Percentiles rank a stretch among this genome's conserved stretches.
These are phyloP conservation scores for Collybia sordida DNA, from an alignment of 768 basidiomycete species.

Conservation along the genomic window DNA sequence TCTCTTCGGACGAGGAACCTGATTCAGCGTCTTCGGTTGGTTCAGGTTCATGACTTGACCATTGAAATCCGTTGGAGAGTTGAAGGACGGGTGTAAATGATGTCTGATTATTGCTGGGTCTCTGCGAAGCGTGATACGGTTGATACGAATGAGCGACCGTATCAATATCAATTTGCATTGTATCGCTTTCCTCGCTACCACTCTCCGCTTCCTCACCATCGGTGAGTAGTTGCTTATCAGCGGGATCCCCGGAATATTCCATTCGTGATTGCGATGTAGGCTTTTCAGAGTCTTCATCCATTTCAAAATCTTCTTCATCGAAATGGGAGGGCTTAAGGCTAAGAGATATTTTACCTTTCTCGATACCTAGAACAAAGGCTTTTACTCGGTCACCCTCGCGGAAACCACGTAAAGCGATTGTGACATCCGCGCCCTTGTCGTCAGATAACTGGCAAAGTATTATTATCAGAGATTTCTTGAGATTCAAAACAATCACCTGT, in stretches of 20 bases:
- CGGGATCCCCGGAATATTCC: conserved; percentile 20
- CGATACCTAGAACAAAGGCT: conserved; percentile 70
- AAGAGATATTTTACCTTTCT: conserved; percentile 78
- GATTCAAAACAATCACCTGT: conserved; percentile 48
- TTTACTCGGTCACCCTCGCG: conserved; percentile 85
- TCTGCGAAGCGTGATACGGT: conserved; percentile 7
- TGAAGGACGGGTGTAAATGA: conserved; percentile 40
- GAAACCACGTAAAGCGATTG: conserved; percentile 77
- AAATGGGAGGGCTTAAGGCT: conserved; percentile 92
- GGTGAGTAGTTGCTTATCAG: conserved; percentile 19
- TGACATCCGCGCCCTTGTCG: conserved; percentile 77
- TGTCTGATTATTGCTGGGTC: conserved; percentile 2
- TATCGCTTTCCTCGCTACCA: conserved; percentile 30
- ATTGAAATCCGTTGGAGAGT: conserved; percentile 67
- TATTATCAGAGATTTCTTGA: not conserved
- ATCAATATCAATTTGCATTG: conserved; percentile 47
- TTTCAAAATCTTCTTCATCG: conserved; percentile 57
- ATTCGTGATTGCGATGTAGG: conserved; percentile 10
- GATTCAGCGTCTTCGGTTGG: conserved; percentile 39
- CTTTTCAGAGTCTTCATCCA: conserved; percentile 26
- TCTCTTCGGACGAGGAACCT: conserved; percentile 48
- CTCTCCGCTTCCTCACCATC: conserved; percentile 16
- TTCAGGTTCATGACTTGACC: conserved; percentile 47
- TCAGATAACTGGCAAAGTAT: conserved; percentile 70
- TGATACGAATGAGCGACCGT: conserved; percentile 23